Percentiles rank a stretch among this genome's conserved stretches.
Evolutionary conservation across 2,329 filamentous ascomycete genomes (phyloP).

Genomic region (Conoideocrella luteorostrata): DNA sequence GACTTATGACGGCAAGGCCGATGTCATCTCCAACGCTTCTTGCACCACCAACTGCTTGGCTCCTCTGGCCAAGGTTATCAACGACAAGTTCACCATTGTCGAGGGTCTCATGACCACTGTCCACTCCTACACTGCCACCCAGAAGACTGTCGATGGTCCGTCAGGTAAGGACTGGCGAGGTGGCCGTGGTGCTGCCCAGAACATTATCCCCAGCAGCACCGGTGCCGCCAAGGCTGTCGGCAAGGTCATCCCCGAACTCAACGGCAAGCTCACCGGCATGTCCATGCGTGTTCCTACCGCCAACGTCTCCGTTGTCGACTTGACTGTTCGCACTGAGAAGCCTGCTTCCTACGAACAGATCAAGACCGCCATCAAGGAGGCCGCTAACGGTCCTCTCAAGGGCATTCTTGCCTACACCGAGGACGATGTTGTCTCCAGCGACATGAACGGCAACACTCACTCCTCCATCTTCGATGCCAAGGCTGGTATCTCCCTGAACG

Average conservation of each 20-base stretch:
- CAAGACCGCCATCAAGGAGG: slow-evolving; percentile 85
- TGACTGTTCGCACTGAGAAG: slow-evolving; percentile 94
- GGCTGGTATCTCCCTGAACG: slow-evolving; percentile 97
- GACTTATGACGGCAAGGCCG: slow-evolving; percentile 81
- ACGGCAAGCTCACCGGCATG: slow-evolving; percentile 99
- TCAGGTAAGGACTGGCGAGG: slow-evolving; percentile 99
- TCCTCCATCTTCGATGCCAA: slow-evolving; percentile 99
- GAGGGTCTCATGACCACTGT: slow-evolving; percentile 99
- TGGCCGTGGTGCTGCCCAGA: slow-evolving; percentile 96
- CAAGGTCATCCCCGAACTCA: slow-evolving; percentile 97
- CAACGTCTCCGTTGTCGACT: slow-evolving; percentile 98
- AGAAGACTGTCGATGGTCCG: slow-evolving; percentile 98
- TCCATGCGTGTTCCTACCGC: slow-evolving; percentile 96
- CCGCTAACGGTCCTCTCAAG: slow-evolving; percentile 77
- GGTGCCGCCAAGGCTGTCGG: slow-evolving; percentile 99
- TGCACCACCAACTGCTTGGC: slow-evolving; percentile 99
- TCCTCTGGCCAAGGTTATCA: slow-evolving; percentile 96
- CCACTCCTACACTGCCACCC: slow-evolving; percentile 99
- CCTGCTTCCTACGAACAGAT: slow-evolving; percentile 81
- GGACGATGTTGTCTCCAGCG: slow-evolving; percentile 91
- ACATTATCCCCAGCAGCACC: slow-evolving; percentile 99
- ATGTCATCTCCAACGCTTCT: slow-evolving; percentile 97
- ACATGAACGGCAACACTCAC: slow-evolving; percentile 85
- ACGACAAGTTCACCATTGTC: slow-evolving; percentile 96
- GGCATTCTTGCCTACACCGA: slow-evolving; percentile 92